Evolutionary conservation across 2,329 filamentous ascomycete genomes (phyloP), one percentile per base, ranked within the genome.

Genomic region (Orbilia ellipsospora): DNA sequence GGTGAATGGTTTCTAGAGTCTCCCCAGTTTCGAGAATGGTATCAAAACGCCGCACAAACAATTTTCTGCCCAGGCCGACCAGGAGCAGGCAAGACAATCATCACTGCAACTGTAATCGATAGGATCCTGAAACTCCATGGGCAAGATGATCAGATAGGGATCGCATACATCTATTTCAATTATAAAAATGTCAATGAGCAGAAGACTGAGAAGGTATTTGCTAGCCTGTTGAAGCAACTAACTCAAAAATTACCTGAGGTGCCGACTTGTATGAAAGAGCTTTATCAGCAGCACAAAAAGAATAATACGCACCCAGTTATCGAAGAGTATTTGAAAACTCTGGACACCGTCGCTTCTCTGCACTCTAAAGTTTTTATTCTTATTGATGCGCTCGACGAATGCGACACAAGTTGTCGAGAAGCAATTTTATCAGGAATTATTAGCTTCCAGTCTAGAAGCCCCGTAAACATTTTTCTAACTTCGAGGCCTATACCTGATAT

Each of bases 131-230:
- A 72, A 79, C 0, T 75, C 82, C 13, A 0, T 12, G 0, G 59
- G 6, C 1, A 54, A 45, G 28, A 31, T 31, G 28, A 31, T 31
- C 28, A 31, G 3, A 31, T 83, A 20, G 82, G 82, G 0, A 80
- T 87, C 23, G 83, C 83, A 0, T 87, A 84, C 36, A 15, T 86
- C 0, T 88, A 85, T 62, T 85, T 82, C 78, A 83, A 85, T 63
- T 86, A 83, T 73, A 79, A 79, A n/a, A 79, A 79, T 1, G 73
- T 82, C 6, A 64, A 82, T 0, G 80, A 85, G 16, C 84, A 86
- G 55, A 81, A 64, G 0, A 28, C 78, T 0, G 72, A 80, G 0
- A 18, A 80, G 36, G 56, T 85, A 0, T 55, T 84, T 0, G 61
- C 78, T 1, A 82, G 78, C 61, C 15, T 85, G 0, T 50, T 85